A percentile compares a stretch with the other conserved stretches of the same genome.
Conservation (phyloP, 2,329 filamentous ascomycete species). For the Shiraia bambusicola region DNA sequence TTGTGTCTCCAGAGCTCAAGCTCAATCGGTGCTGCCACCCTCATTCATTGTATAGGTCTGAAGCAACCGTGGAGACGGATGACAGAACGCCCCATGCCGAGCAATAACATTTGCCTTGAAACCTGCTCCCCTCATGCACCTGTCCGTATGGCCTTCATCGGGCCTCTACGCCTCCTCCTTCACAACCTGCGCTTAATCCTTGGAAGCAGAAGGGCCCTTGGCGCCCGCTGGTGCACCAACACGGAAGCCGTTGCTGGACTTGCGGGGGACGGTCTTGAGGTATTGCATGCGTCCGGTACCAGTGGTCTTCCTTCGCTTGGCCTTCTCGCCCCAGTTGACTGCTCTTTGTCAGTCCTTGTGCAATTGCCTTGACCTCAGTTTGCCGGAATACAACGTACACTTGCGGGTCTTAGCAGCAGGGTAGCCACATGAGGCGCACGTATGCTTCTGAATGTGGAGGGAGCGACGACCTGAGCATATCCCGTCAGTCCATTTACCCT, state of each 20-base stretch:
- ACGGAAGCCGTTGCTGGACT: constrained; percentile 98
- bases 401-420: constrained; percentile 95
- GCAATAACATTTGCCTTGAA: constrained; percentile 41
- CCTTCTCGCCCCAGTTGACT: constrained; percentile 99
- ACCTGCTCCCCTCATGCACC: constrained; percentile 35
- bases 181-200: constrained; percentile 13
- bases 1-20: constrained; percentile 41
- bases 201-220: constrained; percentile 59
- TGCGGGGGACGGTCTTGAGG: constrained; percentile 87
- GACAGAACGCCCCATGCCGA: constrained; percentile 43
- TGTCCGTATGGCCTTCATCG: constrained; percentile 28
- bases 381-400: constrained; percentile 70
- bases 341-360: constrained; percentile 35
- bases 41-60: constrained; percentile 35
- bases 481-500: constrained; percentile 38
- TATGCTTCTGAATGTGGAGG: constrained; percentile 99
- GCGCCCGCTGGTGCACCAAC: constrained; percentile 82
- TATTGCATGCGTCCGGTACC: constrained; percentile 95
- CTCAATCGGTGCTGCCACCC: constrained; percentile 30
- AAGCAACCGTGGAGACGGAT: constrained; percentile 37
- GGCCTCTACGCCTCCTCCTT: constrained; percentile 24
- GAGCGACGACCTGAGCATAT: constrained; percentile 76
- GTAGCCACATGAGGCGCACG: constrained; percentile 94
- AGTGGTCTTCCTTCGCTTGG: constrained; percentile 99
- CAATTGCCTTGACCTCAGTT: constrained; percentile 1